Evolutionary conservation across 2,329 filamentous ascomycete species (phyloP), one percentile per base, ranked within the genome.

Genomic region (Colletotrichum salicis): DNA sequence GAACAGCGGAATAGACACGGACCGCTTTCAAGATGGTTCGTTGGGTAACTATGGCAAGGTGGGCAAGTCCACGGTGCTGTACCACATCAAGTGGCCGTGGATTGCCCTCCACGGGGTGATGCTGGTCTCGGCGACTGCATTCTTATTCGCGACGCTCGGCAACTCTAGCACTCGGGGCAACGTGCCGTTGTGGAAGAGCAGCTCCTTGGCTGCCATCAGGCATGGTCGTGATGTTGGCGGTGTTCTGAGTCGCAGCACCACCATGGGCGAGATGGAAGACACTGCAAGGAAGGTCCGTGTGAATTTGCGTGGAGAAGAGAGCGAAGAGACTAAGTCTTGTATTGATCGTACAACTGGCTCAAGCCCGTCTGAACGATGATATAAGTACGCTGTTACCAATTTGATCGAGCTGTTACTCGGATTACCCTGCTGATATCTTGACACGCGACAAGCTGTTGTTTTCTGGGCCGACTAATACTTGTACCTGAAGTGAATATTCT

Each of bases 401-500:
- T 41, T 8, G 7, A n/a, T 45, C 19, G 41, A 45, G 15, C 41
- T 2, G 15, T n/a, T n/a, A n/a, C 19, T 45, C 5, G 19, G 19
- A 45, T n/a, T 10, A 45, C 19, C 41, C 19, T 4, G 1, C 7
- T n/a, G 19, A 45, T n/a, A 3, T n/a, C 41, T 7, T 15, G 19
- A n/a, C 19, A 45, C 8, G 19, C 6, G 3, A n/a, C 15, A 7
- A 10, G 41, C 19, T 7, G 19, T n/a, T 1, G 19, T 8, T 45
- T 7, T 13, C 41, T 8, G 19, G 5, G 7, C 41, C 7, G 41
- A 1, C 19, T 57, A 68, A 41, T 68, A 71, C 10, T 74, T 75
- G 64, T 77, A 76, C 59, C 68, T 72, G 70, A 77, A 77, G 60
- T 77, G 73, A 48, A 77, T 77, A 37, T 77, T 76, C 57, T 77